Percentiles rank a stretch among this genome's conserved stretches.
These are phyloP conservation scores for Leucaena leucocephala DNA, from an alignment of 306 rosid species.

Conservation along the genomic window DNA sequence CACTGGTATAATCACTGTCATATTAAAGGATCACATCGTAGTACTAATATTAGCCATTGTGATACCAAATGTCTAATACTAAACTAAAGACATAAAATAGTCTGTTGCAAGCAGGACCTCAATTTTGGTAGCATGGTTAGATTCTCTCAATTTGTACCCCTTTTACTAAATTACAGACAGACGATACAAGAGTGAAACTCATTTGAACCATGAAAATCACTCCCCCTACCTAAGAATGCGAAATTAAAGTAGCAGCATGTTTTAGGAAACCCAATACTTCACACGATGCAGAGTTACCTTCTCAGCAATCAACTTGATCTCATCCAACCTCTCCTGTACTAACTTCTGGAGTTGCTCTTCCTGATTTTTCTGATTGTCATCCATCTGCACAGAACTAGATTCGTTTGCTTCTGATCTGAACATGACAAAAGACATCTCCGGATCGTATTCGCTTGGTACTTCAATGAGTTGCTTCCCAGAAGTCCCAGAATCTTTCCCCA, in stretches of 20 bases:
- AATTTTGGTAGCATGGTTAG: neutral
- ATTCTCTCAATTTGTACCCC: neutral
- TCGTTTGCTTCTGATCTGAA: conserved; percentile 55
- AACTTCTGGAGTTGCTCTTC: conserved; percentile 79
- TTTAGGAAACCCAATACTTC: neutral
- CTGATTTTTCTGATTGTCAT: conserved; percentile 61
- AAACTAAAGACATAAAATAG: neutral
- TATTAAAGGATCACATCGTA: neutral
- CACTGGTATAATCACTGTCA: too few relatives aligned
- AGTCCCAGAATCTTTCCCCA: conserved; percentile 75
- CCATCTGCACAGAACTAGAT: conserved; percentile 51
- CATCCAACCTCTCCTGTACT: conserved; percentile 69
- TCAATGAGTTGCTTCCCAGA: conserved; percentile 72
- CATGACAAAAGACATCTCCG: conserved; percentile 80
- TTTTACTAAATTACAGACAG: neutral
- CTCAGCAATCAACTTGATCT: conserved; percentile 70
- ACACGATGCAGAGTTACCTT: conserved; percentile 51
- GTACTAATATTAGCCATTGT: neutral
- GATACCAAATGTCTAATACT: neutral
- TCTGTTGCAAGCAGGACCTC: neutral
- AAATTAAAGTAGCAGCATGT: neutral
- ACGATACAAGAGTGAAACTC: neutral
- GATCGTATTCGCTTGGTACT: conserved; percentile 53
- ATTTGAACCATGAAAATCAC: neutral
- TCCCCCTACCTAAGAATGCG: neutral